Evolutionary conservation across 495 filamentous ascomycete species (phyloP), one percentile per base, ranked within the genome.

Genomic region (Penicillium tannophilum): DNA sequence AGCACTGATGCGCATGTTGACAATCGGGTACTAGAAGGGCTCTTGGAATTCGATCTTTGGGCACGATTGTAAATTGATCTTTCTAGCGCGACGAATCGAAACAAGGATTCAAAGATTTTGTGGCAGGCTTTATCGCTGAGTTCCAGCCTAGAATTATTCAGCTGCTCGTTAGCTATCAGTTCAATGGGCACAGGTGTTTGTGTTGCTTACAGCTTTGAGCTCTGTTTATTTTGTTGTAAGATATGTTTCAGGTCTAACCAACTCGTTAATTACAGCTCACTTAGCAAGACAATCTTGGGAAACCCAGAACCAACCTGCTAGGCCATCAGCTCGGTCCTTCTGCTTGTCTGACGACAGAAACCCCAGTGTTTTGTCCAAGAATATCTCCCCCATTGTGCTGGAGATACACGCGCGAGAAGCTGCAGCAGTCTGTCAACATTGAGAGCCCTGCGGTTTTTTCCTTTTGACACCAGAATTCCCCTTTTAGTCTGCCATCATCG

Each of bases 81-180:
- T 57, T 97, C 92, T 11, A 76, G 65, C 19, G 86, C 76, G 8
- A 85, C 74, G 60, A 84, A 86, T 39, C 80, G 77, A 65, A 97
- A 97, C 16, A 98, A 73, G 1, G 84, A 83, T 65, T 97, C 92
- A 60, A 88, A 92, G 28, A 97, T 86, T 48, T 82, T 82, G 64
- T 95, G 90, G 64, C 88, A 96, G 17, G 82, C 83, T 62, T 89
- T 90, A 67, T 96, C 92, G 49, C 82, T 85, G 52, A 91, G 74
- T 16, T 69, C 62, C 46, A 77, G 73, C 36, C 81, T 84, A 61
- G 11, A 65, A 35, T 60, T 68, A 47, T 56, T 14, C 19, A 35
- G 70, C 48, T 73, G 61, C 43, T 39, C 20, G 48, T 57, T 54
- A 63, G 56, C 49, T 48, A 28, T 43, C 24, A 43, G 24, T 24